Conservation (phyloP, 441 rosid genomes). For the Breynia disticha region DNA sequence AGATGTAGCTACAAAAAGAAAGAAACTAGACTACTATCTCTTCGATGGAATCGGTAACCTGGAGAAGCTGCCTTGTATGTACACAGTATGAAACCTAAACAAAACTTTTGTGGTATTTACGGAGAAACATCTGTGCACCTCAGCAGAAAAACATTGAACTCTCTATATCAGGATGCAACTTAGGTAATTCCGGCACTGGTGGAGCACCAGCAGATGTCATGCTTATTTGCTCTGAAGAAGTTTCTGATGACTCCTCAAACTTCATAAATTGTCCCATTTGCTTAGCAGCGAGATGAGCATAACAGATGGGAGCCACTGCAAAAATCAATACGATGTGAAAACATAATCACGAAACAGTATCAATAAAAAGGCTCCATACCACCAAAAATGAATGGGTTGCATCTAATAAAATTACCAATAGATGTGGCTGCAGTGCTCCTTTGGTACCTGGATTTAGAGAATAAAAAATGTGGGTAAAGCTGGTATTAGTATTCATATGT, state of each 20-base stretch:
- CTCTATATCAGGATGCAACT: constrained; percentile 40
- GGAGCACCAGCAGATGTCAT: constrained; percentile 22
- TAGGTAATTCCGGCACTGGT: constrained; percentile 58
- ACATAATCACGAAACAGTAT: not conserved
- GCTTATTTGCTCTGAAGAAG: constrained; percentile 33
- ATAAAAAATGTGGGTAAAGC: not conserved
- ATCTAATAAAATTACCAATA: constrained; percentile 38
- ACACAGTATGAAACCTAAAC: not conserved
- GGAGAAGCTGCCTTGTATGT: not conserved
- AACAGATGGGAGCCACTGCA: constrained; percentile 83
- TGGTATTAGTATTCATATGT: too few species aligned
- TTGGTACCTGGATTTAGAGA: constrained; percentile 45
- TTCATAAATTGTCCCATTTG: constrained; percentile 70
- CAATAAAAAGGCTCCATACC: not conserved
- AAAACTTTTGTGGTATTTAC: not conserved
- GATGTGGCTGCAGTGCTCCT: constrained; percentile 79
- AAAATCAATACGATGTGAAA: constrained; percentile 1
- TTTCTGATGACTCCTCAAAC: constrained; percentile 53
- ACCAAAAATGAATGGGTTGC: not conserved
- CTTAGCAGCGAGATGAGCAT: constrained; percentile 82
- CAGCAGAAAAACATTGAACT: constrained; percentile 85
- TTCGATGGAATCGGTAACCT: too few species aligned
- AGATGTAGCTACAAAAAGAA: too few species aligned
- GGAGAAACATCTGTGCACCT: constrained; percentile 16
- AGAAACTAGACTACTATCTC: too few species aligned